A percentile compares a stretch with the other conserved stretches of the same genome.
phyloP scores from a whole-genome alignment of 2,329 filamentous ascomycete genomes.

The Arthroderma uncinatum region DNA sequence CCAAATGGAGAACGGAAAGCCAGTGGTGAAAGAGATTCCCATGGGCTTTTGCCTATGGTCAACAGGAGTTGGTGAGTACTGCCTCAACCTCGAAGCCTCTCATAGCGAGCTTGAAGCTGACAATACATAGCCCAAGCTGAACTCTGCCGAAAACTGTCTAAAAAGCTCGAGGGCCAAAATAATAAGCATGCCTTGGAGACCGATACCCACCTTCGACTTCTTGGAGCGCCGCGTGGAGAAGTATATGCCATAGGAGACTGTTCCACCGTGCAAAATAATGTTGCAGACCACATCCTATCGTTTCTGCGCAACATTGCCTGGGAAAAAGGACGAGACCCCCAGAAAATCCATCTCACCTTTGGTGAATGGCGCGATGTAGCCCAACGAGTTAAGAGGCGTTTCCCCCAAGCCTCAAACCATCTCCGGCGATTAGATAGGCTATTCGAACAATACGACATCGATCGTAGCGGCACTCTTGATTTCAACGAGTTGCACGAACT shows the following conservation, averaged over 20 bases:
- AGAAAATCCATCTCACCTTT: constrained; percentile 78
- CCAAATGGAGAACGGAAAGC: constrained; percentile 64
- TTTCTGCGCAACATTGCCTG: constrained; percentile 84
- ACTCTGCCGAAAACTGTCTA: constrained; percentile 63
- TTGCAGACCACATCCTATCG: constrained; percentile 78
- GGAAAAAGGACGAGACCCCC: constrained; percentile 82
- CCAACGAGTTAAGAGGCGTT: constrained; percentile 69
- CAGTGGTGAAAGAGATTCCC: constrained; percentile 82
- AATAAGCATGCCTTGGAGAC: constrained; percentile 91
- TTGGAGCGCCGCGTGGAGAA: constrained; percentile 79
- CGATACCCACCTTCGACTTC: constrained; percentile 80
- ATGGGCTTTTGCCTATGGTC: constrained; percentile 98
- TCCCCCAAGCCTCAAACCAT: constrained; percentile 81
- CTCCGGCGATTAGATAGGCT: constrained; percentile 81
- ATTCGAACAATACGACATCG: constrained; percentile 84
- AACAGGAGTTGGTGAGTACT: constrained; percentile 59
- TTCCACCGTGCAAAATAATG: constrained; percentile 92
- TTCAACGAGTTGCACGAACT: constrained; percentile 86
- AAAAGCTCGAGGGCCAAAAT: constrained; percentile 66
- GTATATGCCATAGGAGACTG: constrained; percentile 97
- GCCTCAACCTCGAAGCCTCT: neutral
- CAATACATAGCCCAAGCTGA: constrained; percentile 54
- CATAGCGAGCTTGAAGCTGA: neutral
- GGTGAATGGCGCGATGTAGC: constrained; percentile 80
- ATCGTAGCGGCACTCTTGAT: constrained; percentile 84